Evolutionary conservation across 2,329 filamentous ascomycete species (phyloP).

Genomic region (Salinomyces thailandicus): DNA sequence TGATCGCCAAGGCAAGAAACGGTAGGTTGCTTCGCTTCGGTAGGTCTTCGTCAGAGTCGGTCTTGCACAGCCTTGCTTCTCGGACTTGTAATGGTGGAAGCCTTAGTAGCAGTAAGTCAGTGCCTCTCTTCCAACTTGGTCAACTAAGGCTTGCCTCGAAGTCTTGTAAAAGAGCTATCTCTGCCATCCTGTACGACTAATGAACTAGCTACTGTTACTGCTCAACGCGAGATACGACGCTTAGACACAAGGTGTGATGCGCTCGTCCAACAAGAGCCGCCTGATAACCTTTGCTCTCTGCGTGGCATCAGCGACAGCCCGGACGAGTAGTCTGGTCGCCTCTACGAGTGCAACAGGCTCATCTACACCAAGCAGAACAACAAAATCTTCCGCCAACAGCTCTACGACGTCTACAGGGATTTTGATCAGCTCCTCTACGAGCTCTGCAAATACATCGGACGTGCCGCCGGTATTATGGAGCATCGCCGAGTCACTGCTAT

Average conservation of each 20-base stretch:
- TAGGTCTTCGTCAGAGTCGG: neutral
- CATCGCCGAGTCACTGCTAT: conserved; percentile 4
- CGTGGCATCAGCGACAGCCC: neutral
- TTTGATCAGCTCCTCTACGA: neutral
- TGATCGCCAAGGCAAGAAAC: neutral
- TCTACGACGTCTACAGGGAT: neutral
- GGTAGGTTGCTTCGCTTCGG: neutral
- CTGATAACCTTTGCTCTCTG: neutral
- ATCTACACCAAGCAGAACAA: neutral
- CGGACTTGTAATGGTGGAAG: neutral
- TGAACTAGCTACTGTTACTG: too few relatives aligned
- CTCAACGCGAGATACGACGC: too few relatives aligned
- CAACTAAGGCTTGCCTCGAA: neutral
- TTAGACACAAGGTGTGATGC: neutral
- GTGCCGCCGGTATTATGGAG: conserved; percentile 1
- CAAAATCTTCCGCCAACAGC: neutral
- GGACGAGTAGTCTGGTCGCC: too few relatives aligned
- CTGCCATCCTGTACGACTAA: too few relatives aligned
- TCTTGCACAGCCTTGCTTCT: conserved; percentile 1
- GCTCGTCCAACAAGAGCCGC: neutral
- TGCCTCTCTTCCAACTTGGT: neutral
- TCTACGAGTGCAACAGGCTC: conserved; percentile 1
- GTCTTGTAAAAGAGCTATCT: neutral
- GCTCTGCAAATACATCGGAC: conserved; percentile 1
- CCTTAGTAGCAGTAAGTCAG: neutral